Conservation (phyloP, 495 filamentous ascomycete species). For the Copromyces sp. region DNA sequence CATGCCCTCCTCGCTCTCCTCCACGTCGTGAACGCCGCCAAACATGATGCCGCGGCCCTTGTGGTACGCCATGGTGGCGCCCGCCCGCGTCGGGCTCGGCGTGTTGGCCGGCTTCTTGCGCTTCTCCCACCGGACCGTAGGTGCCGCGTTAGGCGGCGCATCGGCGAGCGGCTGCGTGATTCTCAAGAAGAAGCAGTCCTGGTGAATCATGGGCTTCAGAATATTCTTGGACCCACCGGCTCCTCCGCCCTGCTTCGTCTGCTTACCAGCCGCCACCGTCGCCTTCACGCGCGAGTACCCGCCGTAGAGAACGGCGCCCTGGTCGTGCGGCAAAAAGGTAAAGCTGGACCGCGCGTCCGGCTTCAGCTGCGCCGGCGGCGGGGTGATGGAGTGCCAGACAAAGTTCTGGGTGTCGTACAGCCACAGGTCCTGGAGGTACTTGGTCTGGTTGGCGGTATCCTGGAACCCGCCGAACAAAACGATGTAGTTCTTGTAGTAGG, state of each 20-base stretch:
- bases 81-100: slow-evolving; percentile 74
- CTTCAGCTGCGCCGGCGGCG: slow-evolving; percentile 67
- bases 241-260: slow-evolving; percentile 27
- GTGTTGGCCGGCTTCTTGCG: slow-evolving; percentile 86
- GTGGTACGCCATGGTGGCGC: slow-evolving; percentile 84
- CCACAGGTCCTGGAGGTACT: slow-evolving; percentile 69
- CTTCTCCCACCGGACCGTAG: slow-evolving; percentile 78
- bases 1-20: slow-evolving; percentile 88
- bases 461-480: slow-evolving; percentile 59
- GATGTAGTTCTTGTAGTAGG: slow-evolving; percentile 65
- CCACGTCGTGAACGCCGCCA: slow-evolving; percentile 89
- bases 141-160: slow-evolving; percentile 46
- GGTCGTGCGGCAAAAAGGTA: slow-evolving; percentile 79
- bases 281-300: slow-evolving; percentile 88
- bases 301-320: slow-evolving; percentile 79
- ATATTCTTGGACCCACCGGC: slow-evolving; percentile 43
- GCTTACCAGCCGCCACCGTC: slow-evolving; percentile 43
- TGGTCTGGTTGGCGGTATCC: slow-evolving; percentile 86
- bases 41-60: slow-evolving; percentile 89
- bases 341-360: slow-evolving; percentile 88
- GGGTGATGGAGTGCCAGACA: slow-evolving; percentile 61
- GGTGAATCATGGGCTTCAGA: slow-evolving; percentile 78
- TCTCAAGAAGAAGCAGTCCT: slow-evolving; percentile 88
- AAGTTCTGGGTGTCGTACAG: slow-evolving; percentile 55
- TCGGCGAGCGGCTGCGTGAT: slow-evolving; percentile 63